Evolutionary conservation across 2,329 filamentous ascomycete genomes (phyloP), one percentile per base, ranked within the genome.

Genomic region (Pestalotiopsis sp.): DNA sequence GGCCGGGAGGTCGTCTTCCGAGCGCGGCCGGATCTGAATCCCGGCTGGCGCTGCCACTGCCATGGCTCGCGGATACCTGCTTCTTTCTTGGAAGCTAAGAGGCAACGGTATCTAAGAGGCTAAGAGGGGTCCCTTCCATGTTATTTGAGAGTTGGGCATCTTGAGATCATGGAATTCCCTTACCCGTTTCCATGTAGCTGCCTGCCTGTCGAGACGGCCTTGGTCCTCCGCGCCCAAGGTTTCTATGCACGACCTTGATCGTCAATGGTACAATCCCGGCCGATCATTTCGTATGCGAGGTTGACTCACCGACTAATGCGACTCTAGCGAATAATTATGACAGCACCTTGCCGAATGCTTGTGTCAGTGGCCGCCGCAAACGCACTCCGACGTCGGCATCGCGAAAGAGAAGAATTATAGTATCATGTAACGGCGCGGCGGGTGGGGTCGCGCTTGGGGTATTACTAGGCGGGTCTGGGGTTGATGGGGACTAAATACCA

Each of bases 21-120:
- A 66, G 40, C 71, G 70, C 26, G 24, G 68, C n/a, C 73, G 72
- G 55, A 73, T 70, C 7, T 55, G 7, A n/a, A 44, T 57, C 22
- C 13, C 20, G 17, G 44, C 39, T 38, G 44, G 22, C 4, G 26
- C 26, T 17, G 14, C 5, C 20, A 30, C 58, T 17, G n/a, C 24
- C 58, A 35, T 20, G n/a, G 58, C 24, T 9, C 26, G 58, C 58
- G 30, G n/a, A 38, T 38, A 39, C 56, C 14, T 26, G 26, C 26
- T 22, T 24, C 10, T 13, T 58, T 58, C 20, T 58, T 30, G 9
- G 14, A 30, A 14, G 13, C 22, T 58, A 26, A 3, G 9, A 17
- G 7, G 7, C 11, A 9, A n/a, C 7, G 17, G 17, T 22, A 52
- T 6, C 44, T 52, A 9, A 9, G 20, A 48, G 4, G n/a, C 44